Conservation (phyloP, 2,329 filamentous ascomycete species). For the Ophiostoma angusticollis region DNA sequence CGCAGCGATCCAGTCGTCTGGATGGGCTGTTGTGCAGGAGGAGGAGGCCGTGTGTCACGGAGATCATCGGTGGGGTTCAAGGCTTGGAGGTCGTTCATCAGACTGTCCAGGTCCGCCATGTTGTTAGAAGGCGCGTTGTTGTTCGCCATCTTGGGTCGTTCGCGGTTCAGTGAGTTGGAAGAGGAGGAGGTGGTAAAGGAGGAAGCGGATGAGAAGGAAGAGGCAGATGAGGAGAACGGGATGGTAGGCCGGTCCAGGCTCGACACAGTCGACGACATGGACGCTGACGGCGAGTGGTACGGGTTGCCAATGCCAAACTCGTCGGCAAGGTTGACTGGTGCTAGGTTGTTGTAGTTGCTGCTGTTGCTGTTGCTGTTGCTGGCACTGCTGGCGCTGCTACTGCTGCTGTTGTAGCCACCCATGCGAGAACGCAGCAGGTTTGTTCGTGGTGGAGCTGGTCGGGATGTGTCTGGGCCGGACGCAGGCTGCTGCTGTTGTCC, state of each 20-base stretch:
- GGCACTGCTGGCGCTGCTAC: no score
- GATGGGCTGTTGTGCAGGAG: neutral
- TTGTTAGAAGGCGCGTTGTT: slow-evolving; percentile 33
- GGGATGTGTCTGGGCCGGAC: slow-evolving; percentile 34
- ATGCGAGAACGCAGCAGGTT: slow-evolving; percentile 32
- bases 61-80: slow-evolving; percentile 22
- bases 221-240: slow-evolving; percentile 47
- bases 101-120: slow-evolving; percentile 33
- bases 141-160: neutral
- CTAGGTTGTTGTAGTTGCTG: slow-evolving; percentile 13
- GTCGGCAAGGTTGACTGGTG: slow-evolving; percentile 40
- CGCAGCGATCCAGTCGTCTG: slow-evolving; percentile 3
- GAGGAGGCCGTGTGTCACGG: slow-evolving; percentile 12
- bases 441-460: slow-evolving; percentile 39
- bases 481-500: slow-evolving; percentile 8
- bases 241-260: slow-evolving; percentile 44
- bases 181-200: slow-evolving; percentile 9
- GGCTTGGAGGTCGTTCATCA: slow-evolving; percentile 45
- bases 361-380: no score
- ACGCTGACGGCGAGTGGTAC: slow-evolving; percentile 51
- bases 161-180: slow-evolving; percentile 3
- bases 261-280: slow-evolving; percentile 52
- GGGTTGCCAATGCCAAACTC: slow-evolving; percentile 51
- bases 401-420: slow-evolving; percentile 24
- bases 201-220: slow-evolving; percentile 29